These are phyloP conservation scores for Vishniacozyma victoriae DNA, from an alignment of 768 basidiomycete genomes.

Conservation along the genomic window DNA sequence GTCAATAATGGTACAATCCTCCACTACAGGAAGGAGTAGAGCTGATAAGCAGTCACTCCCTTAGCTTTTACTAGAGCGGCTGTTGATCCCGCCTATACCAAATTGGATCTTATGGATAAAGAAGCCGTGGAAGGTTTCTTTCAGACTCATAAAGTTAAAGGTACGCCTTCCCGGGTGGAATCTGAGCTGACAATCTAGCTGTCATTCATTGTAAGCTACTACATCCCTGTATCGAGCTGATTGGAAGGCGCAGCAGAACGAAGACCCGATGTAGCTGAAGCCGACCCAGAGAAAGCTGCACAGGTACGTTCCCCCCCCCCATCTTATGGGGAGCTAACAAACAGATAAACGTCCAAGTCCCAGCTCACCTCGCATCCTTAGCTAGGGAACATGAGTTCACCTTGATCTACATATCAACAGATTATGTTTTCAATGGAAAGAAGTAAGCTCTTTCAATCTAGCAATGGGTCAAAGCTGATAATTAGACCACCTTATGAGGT, in stretches of 20 bases:
- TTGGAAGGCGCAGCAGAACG: slow-evolving; percentile 68
- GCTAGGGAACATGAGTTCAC: slow-evolving; percentile 60
- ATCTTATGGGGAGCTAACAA: slow-evolving; percentile 5
- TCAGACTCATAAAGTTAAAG: slow-evolving; percentile 59
- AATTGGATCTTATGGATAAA: slow-evolving; percentile 65
- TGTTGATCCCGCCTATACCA: slow-evolving; percentile 48
- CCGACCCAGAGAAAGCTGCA: slow-evolving; percentile 67
- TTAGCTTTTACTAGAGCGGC: slow-evolving; percentile 67
- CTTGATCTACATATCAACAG: slow-evolving; percentile 91
- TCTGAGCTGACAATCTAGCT: slow-evolving; percentile 44
- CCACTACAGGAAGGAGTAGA: not conserved
- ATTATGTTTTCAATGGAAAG: slow-evolving; percentile 95
- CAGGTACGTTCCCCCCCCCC: slow-evolving; percentile 50
- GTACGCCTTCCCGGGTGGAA: slow-evolving; percentile 51
- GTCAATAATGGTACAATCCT: slow-evolving; percentile 38
- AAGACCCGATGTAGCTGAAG: slow-evolving; percentile 85
- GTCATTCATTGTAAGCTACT: slow-evolving; percentile 67
- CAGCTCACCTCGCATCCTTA: slow-evolving; percentile 64
- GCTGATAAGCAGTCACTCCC: slow-evolving; percentile 47
- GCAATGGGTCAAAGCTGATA: not conserved
- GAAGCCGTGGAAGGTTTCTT: slow-evolving; percentile 58
- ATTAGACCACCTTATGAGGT: slow-evolving; percentile 74
- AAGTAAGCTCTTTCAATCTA: slow-evolving; percentile 39
- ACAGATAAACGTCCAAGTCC: slow-evolving; percentile 75
- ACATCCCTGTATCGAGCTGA: slow-evolving; percentile 12